Evolutionary conservation across 345 rosid genomes (phyloP), one percentile per base, ranked within the genome.

Genomic region (Nasturtium officinale): DNA sequence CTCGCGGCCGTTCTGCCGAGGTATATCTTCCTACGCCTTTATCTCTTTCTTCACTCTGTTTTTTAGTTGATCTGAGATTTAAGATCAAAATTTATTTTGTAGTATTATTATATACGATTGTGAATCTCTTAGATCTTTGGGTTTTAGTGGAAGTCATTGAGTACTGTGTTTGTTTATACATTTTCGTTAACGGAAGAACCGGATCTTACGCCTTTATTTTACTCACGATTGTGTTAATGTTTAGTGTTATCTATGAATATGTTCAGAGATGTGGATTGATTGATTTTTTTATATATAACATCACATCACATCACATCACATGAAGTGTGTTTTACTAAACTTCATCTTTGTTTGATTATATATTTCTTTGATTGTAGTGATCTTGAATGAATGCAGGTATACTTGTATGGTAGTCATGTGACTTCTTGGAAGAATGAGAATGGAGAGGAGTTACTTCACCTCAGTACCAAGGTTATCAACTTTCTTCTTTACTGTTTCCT

Each of bases 401-500:
- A 88, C 71, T 66, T 91, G 82, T 87, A 89, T 61, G 97, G 97
- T 13, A 97, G 82, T 56, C 97, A 91, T 12, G 93, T 94, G 62
- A 94, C 97, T 52, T 91, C 98, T 75, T 94, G 98, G 98, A 91
- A 84, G 86, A 88, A 94, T 83, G 90, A 86, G 65, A 86, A 86
- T 43, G 88, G 91, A 56, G 98, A 91, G 75, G 98, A 90, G 86
- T 77, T 90, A 65, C 88, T 90, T 77, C 79, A 86, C 79, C 83
- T 90, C 55, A 88, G 93, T 78, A 88, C 79, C 79, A 90, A 86
- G 93, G 96, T 90, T 6, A 20, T 51, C 60, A 23, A 51, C 66
- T 59, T 67, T 59, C 73, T 6, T 18, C 35, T 68, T 43, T 20
- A 68, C 6, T 67, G 37, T 55, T 75, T 75, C 68, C 3, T 75